Conservation (phyloP, 176 grass and related monocot genomes). For the Oryza australiensis region DNA sequence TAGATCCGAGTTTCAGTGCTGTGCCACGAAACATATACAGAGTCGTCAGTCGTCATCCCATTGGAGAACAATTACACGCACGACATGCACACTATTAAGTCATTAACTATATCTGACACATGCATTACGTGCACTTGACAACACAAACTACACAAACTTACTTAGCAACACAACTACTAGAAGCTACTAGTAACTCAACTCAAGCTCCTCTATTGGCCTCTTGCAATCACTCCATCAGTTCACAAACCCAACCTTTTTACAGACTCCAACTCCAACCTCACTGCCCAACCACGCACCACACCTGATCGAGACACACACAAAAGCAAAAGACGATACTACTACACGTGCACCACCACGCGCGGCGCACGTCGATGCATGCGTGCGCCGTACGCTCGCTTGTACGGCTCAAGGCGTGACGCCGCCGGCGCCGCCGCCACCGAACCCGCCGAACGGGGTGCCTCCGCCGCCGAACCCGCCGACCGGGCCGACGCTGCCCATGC, state of each 20-base stretch:
- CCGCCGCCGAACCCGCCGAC: conserved; percentile 28
- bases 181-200: neutral
- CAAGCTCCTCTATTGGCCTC: no score
- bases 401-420: conserved; percentile 41
- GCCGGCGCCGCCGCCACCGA: conserved; percentile 26
- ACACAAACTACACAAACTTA: neutral
- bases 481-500: conserved; percentile 36
- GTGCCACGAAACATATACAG: no score
- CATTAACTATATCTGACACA: no score
- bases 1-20: no score
- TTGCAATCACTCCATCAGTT: neutral
- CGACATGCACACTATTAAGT: neutral
- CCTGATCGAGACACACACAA: neutral
- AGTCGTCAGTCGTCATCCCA: no score
- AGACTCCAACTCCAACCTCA: neutral
- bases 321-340: neutral
- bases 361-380: neutral
- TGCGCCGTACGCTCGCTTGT: neutral
- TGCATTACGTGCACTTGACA: no score
- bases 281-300: neutral
- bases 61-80: neutral
- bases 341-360: neutral
- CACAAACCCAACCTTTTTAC: neutral
- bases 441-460: conserved; percentile 29
- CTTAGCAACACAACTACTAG: no score